phyloP scores from a whole-genome alignment of 2,329 filamentous ascomycete genomes.

The Colletotrichum sp. region DNA sequence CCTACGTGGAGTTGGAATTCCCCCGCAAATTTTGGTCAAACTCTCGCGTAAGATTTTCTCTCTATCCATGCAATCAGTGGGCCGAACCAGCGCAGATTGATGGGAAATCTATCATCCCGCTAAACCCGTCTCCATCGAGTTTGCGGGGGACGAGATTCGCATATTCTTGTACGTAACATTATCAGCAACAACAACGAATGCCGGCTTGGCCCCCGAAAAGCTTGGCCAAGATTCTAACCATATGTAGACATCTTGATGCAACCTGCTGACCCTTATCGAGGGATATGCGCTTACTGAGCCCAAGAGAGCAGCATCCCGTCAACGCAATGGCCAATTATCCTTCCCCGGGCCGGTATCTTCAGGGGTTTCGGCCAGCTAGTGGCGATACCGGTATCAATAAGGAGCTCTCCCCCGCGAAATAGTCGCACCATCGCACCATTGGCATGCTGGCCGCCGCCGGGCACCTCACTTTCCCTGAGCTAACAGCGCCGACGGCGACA shows the following conservation, averaged over 20 bases:
- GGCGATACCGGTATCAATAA: not conserved
- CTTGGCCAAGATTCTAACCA: not conserved
- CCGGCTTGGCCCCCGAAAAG: not conserved
- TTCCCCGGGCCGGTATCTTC: not conserved
- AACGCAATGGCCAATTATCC: not conserved
- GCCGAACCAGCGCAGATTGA: not conserved
- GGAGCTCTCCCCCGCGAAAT: not conserved
- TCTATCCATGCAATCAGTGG: constrained; percentile 5
- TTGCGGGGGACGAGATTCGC: not conserved
- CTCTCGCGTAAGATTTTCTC: constrained; percentile 16
- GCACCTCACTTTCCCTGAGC: not conserved
- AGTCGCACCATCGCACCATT: not conserved
- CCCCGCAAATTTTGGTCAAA: constrained; percentile 6
- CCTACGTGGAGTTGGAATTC: not conserved
- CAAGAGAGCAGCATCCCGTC: not conserved
- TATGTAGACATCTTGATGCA: not conserved
- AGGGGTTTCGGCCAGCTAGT: not conserved
- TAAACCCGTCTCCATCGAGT: not conserved
- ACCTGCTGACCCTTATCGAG: not conserved
- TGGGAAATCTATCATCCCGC: not conserved
- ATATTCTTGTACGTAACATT: not conserved
- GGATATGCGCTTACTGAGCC: not conserved
- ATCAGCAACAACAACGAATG: not conserved
- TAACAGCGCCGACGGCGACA: not conserved
- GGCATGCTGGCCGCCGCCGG: not conserved